These are phyloP conservation scores for Ophiocordyceps robertsii DNA, from an alignment of 2,329 filamentous ascomycete species.

Conservation along the genomic window DNA sequence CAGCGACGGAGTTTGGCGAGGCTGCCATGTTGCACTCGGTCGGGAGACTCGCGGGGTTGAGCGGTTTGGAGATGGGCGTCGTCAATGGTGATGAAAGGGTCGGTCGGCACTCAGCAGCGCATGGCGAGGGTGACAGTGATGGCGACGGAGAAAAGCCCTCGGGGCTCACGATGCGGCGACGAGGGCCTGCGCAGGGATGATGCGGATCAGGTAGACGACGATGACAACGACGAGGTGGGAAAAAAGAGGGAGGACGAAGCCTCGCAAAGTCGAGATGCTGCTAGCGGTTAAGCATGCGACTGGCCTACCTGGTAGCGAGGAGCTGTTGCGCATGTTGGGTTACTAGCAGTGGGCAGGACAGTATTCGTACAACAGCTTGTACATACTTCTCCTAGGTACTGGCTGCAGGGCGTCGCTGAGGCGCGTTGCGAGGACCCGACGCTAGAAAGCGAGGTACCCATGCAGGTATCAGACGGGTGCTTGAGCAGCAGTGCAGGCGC, in stretches of 20 bases:
- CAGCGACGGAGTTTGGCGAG: conserved; percentile 25
- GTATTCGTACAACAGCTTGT: too few species aligned
- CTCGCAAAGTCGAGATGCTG: neutral
- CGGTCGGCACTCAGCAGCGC: neutral
- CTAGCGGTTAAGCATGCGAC: neutral
- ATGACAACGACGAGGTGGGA: neutral
- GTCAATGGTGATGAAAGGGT: neutral
- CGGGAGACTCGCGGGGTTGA: neutral
- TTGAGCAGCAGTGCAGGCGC: neutral
- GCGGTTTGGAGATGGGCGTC: neutral
- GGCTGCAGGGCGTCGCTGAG: conserved; percentile 1
- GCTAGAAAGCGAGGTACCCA: neutral
- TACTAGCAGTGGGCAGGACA: neutral
- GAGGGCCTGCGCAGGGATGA: neutral
- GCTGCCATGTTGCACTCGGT: conserved; percentile 19
- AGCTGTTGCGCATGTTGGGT: neutral
- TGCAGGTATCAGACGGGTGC: neutral
- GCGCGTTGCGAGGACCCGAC: neutral
- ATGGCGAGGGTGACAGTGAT: neutral
- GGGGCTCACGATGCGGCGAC: neutral
- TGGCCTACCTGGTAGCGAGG: neutral
- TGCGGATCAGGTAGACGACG: neutral
- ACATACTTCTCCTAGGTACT: neutral
- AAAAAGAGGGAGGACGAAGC: neutral
- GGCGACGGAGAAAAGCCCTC: neutral